A percentile compares a stretch with the other conserved stretches of the same genome.
Conservation (phyloP, 106 monocot genomes). For the Apostasia shenzhenica region DNA sequence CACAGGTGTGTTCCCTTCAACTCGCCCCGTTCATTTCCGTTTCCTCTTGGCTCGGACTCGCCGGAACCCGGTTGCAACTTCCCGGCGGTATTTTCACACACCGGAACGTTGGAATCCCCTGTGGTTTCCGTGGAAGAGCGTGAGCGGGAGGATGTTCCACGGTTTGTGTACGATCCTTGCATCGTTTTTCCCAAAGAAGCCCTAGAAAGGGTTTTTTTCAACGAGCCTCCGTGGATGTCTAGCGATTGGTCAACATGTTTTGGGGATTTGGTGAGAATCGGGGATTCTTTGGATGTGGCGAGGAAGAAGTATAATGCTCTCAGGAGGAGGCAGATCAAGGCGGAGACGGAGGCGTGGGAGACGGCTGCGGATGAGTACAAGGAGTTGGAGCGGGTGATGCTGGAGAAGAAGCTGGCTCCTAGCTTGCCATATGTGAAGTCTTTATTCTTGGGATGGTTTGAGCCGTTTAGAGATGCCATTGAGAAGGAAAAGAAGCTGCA, state of each 20-base stretch:
- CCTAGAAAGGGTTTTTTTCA: slow-evolving; percentile 21
- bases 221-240: slow-evolving; percentile 38
- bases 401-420: slow-evolving; percentile 87
- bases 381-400: slow-evolving; percentile 79
- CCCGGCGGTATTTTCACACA: slow-evolving; percentile 32
- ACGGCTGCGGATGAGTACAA: slow-evolving; percentile 83
- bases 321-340: slow-evolving; percentile 70
- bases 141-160: slow-evolving; percentile 1
- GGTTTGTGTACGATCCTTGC: neutral
- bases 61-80: slow-evolving; percentile 25
- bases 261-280: neutral
- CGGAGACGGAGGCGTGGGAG: slow-evolving; percentile 89
- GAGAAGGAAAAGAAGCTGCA: slow-evolving; percentile 57
- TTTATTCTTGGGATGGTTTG: slow-evolving; percentile 84
- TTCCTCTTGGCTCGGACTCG: slow-evolving; percentile 36
- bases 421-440: slow-evolving; percentile 84
- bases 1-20: slow-evolving; percentile 17
- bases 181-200: slow-evolving; percentile 10
- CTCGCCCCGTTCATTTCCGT: slow-evolving; percentile 31
- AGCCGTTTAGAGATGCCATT: slow-evolving; percentile 74
- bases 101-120: slow-evolving; percentile 29
- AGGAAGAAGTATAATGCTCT: slow-evolving; percentile 42
- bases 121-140: slow-evolving; percentile 16
- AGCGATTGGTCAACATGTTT: neutral
- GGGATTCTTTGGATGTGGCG: neutral